Conservation (phyloP, 2,329 filamentous ascomycete genomes). For the Cyphellophora europaea region DNA sequence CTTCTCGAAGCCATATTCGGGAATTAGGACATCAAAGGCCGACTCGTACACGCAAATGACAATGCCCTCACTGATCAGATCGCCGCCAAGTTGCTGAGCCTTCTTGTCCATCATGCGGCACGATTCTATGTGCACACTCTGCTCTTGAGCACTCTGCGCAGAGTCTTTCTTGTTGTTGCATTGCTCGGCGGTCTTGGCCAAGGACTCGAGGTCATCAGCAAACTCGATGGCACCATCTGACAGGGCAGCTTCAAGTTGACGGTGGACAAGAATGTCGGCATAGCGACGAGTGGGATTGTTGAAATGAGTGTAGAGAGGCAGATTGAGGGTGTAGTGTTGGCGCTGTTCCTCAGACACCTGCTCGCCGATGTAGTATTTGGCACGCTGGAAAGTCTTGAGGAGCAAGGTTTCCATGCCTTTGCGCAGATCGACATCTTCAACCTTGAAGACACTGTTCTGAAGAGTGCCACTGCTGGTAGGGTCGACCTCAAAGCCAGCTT, state of each 20-base stretch:
- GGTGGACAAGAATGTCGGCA: constrained; percentile 88
- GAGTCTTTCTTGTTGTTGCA: constrained; percentile 99
- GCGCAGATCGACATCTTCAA: constrained; percentile 78
- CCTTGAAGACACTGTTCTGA: constrained; percentile 90
- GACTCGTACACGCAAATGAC: constrained; percentile 97
- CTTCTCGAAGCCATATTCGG: constrained; percentile 98
- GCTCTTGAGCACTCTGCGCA: constrained; percentile 92
- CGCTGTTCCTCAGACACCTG: constrained; percentile 69
- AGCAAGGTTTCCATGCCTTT: constrained; percentile 97
- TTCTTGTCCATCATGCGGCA: constrained; percentile 94
- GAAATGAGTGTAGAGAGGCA: constrained; percentile 94
- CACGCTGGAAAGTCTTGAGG: constrained; percentile 89
- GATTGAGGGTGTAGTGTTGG: constrained; percentile 84
- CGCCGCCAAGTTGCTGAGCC: constrained; percentile 74
- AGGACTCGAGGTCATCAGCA: constrained; percentile 74
- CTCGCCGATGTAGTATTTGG: constrained; percentile 84
- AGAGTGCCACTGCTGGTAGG: constrained; percentile 79
- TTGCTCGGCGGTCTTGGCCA: constrained; percentile 86
- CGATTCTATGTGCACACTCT: constrained; percentile 96
- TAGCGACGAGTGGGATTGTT: constrained; percentile 92
- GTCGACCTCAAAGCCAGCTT: constrained; percentile 83
- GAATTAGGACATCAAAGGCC: constrained; percentile 94
- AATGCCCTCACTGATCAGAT: constrained; percentile 90
- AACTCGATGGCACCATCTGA: constrained; percentile 77
- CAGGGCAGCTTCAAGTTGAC: constrained; percentile 80